phyloP scores from a whole-genome alignment of 108 stramenopile species.

The Cyclotella baltica region DNA sequence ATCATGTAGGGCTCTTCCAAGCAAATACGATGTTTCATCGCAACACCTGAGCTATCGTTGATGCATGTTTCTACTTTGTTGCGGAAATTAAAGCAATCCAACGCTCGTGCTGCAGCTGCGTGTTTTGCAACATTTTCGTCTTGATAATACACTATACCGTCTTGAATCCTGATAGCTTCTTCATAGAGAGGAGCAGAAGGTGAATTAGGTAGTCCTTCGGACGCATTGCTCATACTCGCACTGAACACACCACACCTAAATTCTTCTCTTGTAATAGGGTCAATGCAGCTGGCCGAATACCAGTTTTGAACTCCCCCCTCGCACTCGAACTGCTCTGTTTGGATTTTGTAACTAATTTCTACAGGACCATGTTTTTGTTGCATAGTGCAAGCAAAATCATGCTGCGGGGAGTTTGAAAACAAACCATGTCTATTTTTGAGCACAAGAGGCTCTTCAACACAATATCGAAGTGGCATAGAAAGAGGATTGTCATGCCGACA shows the following conservation, averaged over 20 bases:
- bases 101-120: too few relatives aligned
- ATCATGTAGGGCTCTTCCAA: conserved; percentile 38
- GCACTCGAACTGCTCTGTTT: not conserved
- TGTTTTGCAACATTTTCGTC: not conserved
- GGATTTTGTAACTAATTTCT: conserved; percentile 2
- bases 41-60: too few relatives aligned
- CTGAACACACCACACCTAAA: conserved; percentile 35
- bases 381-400: not conserved
- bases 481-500: not conserved
- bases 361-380: not conserved
- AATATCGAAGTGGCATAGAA: conserved; percentile 4
- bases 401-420: not conserved
- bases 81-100: too few relatives aligned
- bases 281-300: conserved; percentile 37
- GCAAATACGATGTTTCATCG: conserved; percentile 17
- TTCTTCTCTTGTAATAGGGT: conserved; percentile 31
- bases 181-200: not conserved
- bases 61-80: too few relatives aligned
- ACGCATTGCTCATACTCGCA: not conserved
- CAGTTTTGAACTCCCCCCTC: conserved; percentile 12
- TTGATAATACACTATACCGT: not conserved
- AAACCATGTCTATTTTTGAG: too few relatives aligned
- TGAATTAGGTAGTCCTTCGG: not conserved
- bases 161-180: conserved; percentile 8
- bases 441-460: conserved; percentile 18